Evolutionary conservation across 768 basidiomycete species (phyloP).

Genomic region (Mycena metata): DNA sequence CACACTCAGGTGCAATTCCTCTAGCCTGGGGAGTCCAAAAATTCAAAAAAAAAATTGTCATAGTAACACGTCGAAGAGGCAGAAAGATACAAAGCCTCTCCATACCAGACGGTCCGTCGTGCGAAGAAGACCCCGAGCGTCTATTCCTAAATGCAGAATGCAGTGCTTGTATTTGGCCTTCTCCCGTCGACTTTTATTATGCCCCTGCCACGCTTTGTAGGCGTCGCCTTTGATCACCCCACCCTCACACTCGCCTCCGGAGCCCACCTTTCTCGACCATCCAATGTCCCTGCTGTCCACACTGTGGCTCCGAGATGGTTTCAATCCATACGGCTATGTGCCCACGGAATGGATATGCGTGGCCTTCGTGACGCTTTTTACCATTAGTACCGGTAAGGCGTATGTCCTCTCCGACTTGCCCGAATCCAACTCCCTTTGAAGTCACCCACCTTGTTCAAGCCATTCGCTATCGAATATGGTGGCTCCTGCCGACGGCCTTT

Average conservation of each 20-base stretch:
- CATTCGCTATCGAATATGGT: constrained; percentile 52
- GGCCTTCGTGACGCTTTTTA: constrained; percentile 52
- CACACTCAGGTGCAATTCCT: neutral
- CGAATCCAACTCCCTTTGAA: constrained; percentile 25
- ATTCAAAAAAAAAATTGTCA: too few species aligned
- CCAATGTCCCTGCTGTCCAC: neutral
- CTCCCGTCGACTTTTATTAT: neutral
- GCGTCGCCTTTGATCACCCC: too few species aligned
- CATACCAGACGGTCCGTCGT: too few species aligned
- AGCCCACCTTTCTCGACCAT: too few species aligned
- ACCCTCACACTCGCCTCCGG: neutral
- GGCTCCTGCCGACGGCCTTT: constrained; percentile 54
- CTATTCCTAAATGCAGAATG: too few species aligned
- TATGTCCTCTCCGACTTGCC: neutral
- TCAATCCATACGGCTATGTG: constrained; percentile 51
- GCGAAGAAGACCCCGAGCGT: too few species aligned
- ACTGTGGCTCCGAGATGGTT: neutral
- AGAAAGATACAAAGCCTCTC: too few species aligned
- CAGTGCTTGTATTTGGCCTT: too few species aligned
- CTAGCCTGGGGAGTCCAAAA: too few species aligned
- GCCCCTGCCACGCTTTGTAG: constrained; percentile 8
- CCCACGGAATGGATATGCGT: constrained; percentile 54
- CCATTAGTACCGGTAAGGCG: constrained; percentile 25
- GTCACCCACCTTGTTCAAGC: constrained; percentile 54
- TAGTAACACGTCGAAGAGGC: too few species aligned